Conservation (phyloP, 768 basidiomycete genomes). For the Rhizopogon sp. region DNA sequence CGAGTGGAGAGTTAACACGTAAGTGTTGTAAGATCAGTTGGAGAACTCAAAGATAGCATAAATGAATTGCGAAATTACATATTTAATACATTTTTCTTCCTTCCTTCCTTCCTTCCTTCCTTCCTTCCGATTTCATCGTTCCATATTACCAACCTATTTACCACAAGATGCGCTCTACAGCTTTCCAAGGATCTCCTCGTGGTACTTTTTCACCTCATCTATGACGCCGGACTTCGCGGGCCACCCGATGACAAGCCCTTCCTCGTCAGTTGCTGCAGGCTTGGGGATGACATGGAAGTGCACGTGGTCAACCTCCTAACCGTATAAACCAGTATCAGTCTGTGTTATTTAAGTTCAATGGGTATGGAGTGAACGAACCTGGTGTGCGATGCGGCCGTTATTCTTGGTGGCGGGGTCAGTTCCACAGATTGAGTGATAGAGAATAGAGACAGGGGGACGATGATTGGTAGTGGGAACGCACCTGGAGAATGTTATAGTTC, state of each 20-base stretch:
- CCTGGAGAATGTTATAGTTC: slow-evolving; percentile 86
- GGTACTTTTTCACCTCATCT: slow-evolving; percentile 20
- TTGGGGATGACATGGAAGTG: slow-evolving; percentile 97
- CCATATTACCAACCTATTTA: neutral
- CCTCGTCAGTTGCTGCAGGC: slow-evolving; percentile 51
- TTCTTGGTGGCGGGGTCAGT: slow-evolving; percentile 37
- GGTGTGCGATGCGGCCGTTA: slow-evolving; percentile 62
- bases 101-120: too few species aligned
- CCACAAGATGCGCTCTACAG: slow-evolving; percentile 1
- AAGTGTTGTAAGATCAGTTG: neutral
- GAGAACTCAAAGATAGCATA: neutral
- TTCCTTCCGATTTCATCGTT: neutral
- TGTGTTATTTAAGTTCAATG: neutral
- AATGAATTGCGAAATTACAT: neutral
- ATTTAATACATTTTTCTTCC: neutral
- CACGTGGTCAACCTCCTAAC: slow-evolving; percentile 74
- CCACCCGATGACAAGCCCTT: slow-evolving; percentile 85
- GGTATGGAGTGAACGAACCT: slow-evolving; percentile 28
- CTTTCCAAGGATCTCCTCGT: slow-evolving; percentile 13
- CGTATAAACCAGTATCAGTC: neutral
- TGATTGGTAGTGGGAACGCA: slow-evolving; percentile 9
- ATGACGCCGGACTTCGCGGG: slow-evolving; percentile 11
- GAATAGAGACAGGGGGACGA: neutral
- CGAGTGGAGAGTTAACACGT: neutral
- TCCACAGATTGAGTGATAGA: neutral